Base-by-base conservation (phyloP, 2,329 filamentous ascomycete species). In the Cladosporium velox region DNA sequence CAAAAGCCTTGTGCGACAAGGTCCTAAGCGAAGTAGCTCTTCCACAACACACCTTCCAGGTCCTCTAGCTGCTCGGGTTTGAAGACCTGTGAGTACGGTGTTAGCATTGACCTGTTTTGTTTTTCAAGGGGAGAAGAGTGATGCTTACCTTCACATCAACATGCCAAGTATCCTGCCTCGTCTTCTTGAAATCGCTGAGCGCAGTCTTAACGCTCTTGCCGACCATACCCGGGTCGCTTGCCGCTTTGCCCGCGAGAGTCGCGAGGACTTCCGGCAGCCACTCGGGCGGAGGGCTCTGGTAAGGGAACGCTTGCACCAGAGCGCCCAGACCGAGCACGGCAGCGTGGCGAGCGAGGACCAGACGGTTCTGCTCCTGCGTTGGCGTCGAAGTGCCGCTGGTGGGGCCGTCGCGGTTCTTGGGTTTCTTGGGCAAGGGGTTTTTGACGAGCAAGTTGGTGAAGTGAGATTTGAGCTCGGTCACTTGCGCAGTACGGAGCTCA, bases 151-250 rank as follows among this genome's bases (percentile, higher is more conserved):
- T 98, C 72, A 97, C 92, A 81, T 99, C 95, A 67, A 97, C 94
- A 74, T 90, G 90, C 95, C 95, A 99, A 71, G 94, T 99, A 83
- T 99, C 95, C 79, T 99, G 95, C 77, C 95, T 89, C 55, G 95
- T 99, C 87, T 99, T 99, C 83, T 99, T 99, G 84, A 99, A 99
- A 75, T 99, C 96, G 68, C 93, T 93, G 70, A 99, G 82, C 41
- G 97, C 93, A 21, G 86, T 87, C 85, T 99, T 99, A 12, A 96
- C 96, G 67, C 94, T 95, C 80, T 96, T 97, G 2, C 95, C 95
- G 64, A 99, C 93, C 66, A 96, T 90, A 0, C 95, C 95, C 0
- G 92, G 88, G 74, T 99, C 95, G 57, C 88, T 91, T 0, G 94
- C 93, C 11, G 96, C 93, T 71, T 90, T 89, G 41, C 90, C 88